Evolutionary conservation across 1,284 basidiomycete genomes (phyloP), one percentile per base, ranked within the genome.

Genomic region (Phlebopus sp.): DNA sequence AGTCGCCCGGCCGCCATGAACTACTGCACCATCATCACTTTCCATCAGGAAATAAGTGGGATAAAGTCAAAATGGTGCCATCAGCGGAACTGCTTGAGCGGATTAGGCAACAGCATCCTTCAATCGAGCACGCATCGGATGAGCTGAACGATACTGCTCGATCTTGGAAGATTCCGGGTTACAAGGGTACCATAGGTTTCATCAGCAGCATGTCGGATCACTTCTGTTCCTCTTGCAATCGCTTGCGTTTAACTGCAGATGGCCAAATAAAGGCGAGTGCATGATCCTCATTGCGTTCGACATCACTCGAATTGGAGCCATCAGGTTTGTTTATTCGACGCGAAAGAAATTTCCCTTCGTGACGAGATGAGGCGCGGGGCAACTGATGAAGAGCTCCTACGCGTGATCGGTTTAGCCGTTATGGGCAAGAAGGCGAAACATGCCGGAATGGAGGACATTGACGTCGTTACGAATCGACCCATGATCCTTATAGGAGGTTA

Each of bases 191-290:
- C 55, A 78, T 94, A 59, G 91, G 91, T 8, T 92, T 94, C 70
- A 95, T 95, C 62, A 90, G 85, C 58, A 89, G 86, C 70, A 92
- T 92, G 90, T 92, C 90, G 25, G 90, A 95, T 65, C 90, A 93
- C 67, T 93, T 95, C 61, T 94, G 92, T 66, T 78, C 81, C 4
- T 84, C 84, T 2, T 95, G 92, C 69, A 92, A 92, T 62, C 77
- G 91, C 53, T 71, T 94, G 46, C 77, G 92, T 36, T 74, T 95
- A 42, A 92, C 89, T 27, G 88, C 91, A 13, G 92, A 95, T 62
- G 92, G 92, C 4, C 82, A 93, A 63, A 87, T 95, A 59, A 95
- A 94, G 77, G 91, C 83, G 58, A 57, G 67, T 42, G 21, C 41
- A 34, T 19, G n/a, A 23, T 15, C 4, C n/a, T 17, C 27, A 11